phyloP scores from a whole-genome alignment of 2,329 filamentous ascomycete species.

The Oidium heveae region DNA sequence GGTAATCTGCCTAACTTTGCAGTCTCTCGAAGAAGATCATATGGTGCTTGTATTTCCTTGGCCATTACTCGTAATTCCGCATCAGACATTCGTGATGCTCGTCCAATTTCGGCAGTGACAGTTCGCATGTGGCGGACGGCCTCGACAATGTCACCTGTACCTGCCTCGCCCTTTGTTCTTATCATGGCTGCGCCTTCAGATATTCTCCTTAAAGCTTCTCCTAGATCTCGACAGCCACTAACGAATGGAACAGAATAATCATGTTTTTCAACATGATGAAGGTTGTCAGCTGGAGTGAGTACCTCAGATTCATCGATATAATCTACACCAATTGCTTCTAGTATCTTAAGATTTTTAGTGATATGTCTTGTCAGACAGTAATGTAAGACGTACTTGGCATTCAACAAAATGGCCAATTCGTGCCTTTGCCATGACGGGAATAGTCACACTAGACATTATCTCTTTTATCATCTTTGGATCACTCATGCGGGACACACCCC shows the following conservation, averaged over 20 bases:
- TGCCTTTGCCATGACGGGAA: constrained; percentile 97
- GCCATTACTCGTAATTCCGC: constrained; percentile 56
- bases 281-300: constrained; percentile 75
- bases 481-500: constrained; percentile 90
- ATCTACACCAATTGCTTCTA: constrained; percentile 83
- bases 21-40: constrained; percentile 58
- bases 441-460: constrained; percentile 85
- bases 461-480: constrained; percentile 86
- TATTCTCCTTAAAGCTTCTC: constrained; percentile 76
- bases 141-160: constrained; percentile 90
- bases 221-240: constrained; percentile 82
- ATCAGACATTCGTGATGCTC: constrained; percentile 38
- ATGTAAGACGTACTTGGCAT: constrained; percentile 37
- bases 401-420: constrained; percentile 95
- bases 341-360: constrained; percentile 31
- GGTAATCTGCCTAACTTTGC: constrained; percentile 70
- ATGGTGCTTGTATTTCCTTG: constrained; percentile 57
- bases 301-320: constrained; percentile 98
- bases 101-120: constrained; percentile 57
- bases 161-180: constrained; percentile 92
- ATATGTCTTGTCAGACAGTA: background rate
- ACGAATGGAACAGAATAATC: constrained; percentile 72
- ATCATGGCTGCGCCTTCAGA: constrained; percentile 95
- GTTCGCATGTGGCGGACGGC: constrained; percentile 90
- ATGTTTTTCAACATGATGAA: constrained; percentile 78